Evolutionary conservation across 352 stramenopile genomes (phyloP), one percentile per base, ranked within the genome.

Genomic region (Globisporangium parvum): DNA sequence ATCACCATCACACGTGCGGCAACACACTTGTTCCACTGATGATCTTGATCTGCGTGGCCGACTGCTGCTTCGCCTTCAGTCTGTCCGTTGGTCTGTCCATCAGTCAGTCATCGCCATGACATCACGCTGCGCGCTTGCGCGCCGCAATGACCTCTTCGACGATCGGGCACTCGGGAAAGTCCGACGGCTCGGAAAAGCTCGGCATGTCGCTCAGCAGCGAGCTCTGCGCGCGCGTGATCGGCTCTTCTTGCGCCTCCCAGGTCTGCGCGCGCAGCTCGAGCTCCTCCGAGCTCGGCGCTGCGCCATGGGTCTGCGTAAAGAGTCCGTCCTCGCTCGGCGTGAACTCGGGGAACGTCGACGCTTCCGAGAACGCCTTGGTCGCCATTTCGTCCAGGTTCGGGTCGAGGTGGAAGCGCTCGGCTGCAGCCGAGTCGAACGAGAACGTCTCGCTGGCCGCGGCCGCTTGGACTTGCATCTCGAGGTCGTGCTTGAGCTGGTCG

Each of bases 331-430:
- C 76, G 21, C 60, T 60, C 5, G 76, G 62, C 0, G 79, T 77
- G 33, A 75, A 81, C 63, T 86, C 79, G 3, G 79, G 79, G 54
- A 86, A 87, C 18, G 71, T 60, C 11, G 79, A 89, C 5, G 74
- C 52, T 50, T 87, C 79, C 0, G 76, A 84, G 59, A 87, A 89
- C 46, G 67, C 47, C 26, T 67, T 62, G 41, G 72, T 61, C 1
- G 73, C 73, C 18, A 72, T 53, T n/a, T 76, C 75, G 51, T 86
- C 73, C 23, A 86, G 57, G 23, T 70, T 69, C 2, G 63, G 52
- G 46, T 76, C 57, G 3, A 78, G 56, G 18, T 65, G 46, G 14
- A 78, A 45, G 20, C 73, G 39, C 20, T 65, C 54, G 39, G 41
- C 49, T 4, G 39, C 39, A 6, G 62, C 62, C 18, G 67, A 68